phyloP scores from a whole-genome alignment of 345 rosid species.

The Salix koriyanagi region DNA sequence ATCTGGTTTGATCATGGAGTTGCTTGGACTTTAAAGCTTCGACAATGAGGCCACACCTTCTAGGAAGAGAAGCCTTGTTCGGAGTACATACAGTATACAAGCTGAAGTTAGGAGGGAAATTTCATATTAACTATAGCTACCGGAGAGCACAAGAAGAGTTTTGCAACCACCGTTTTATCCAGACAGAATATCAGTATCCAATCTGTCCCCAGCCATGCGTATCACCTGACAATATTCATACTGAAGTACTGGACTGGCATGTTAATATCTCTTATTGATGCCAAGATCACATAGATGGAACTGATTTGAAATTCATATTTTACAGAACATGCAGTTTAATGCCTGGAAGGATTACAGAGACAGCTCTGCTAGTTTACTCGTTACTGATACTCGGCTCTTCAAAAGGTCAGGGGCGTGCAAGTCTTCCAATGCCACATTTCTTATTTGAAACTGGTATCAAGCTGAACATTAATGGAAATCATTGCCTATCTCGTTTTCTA shows the following conservation, averaged over 20 bases:
- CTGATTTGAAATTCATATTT: not conserved
- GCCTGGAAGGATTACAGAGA: not conserved
- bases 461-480: not conserved
- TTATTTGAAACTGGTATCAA: not conserved
- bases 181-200: slow-evolving; percentile 32
- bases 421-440: not conserved
- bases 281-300: not conserved
- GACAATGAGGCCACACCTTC: slow-evolving; percentile 29
- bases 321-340: not conserved
- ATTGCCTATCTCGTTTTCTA: not conserved
- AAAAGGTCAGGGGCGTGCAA: not conserved
- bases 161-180: slow-evolving; percentile 37
- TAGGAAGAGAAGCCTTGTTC: not conserved
- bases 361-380: not conserved
- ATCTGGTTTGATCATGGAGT: slow-evolving; percentile 26
- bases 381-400: not conserved
- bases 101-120: not conserved
- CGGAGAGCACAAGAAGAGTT: slow-evolving; percentile 33
- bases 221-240: slow-evolving; percentile 25
- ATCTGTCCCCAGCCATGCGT: slow-evolving; percentile 37
- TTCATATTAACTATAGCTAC: not conserved
- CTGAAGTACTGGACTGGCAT: not conserved
- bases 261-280: not conserved
- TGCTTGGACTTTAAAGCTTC: slow-evolving; percentile 20
- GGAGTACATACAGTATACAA: not conserved